Conservation (phyloP, 2,329 filamentous ascomycete genomes). For the Fusarium bactridioides region DNA sequence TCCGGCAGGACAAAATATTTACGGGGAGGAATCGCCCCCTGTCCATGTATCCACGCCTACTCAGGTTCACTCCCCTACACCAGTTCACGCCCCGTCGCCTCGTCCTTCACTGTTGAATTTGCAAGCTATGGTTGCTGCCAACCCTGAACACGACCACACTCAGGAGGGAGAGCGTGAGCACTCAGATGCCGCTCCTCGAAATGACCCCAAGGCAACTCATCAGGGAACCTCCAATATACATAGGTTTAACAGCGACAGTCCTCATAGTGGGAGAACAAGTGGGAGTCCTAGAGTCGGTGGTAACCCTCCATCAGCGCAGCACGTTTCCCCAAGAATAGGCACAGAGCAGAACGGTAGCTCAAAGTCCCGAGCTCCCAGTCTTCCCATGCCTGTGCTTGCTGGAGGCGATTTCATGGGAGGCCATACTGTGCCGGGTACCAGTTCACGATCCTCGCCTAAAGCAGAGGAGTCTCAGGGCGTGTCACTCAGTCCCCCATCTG, state of each 20-base stretch:
- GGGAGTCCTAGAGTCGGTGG: slow-evolving; percentile 2
- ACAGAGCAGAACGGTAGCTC: slow-evolving; percentile 5
- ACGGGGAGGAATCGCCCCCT: slow-evolving; percentile 23
- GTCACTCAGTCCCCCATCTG: slow-evolving; percentile 30
- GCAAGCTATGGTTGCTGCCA: slow-evolving; percentile 13
- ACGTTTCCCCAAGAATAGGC: background rate
- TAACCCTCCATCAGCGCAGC: background rate
- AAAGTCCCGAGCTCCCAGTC: slow-evolving; percentile 1
- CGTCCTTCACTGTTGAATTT: slow-evolving; percentile 24
- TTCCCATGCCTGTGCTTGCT: background rate
- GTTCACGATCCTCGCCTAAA: background rate
- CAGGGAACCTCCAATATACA: slow-evolving; percentile 6
- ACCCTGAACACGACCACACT: background rate
- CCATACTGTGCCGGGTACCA: background rate
- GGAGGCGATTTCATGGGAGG: slow-evolving; percentile 1
- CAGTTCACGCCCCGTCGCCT: slow-evolving; percentile 20
- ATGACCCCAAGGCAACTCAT: background rate
- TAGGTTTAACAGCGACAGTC: slow-evolving; percentile 18
- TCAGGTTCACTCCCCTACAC: slow-evolving; percentile 17
- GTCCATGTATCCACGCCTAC: slow-evolving; percentile 21
- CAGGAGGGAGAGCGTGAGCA: background rate
- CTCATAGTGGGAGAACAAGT: slow-evolving; percentile 8
- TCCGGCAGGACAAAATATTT: background rate
- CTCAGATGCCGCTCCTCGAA: background rate
- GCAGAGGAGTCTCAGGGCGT: slow-evolving; percentile 18